Evolutionary conservation across 1,139 yeast genomes (phyloP).

Genomic region (Suhomyces chickasaworum): DNA sequence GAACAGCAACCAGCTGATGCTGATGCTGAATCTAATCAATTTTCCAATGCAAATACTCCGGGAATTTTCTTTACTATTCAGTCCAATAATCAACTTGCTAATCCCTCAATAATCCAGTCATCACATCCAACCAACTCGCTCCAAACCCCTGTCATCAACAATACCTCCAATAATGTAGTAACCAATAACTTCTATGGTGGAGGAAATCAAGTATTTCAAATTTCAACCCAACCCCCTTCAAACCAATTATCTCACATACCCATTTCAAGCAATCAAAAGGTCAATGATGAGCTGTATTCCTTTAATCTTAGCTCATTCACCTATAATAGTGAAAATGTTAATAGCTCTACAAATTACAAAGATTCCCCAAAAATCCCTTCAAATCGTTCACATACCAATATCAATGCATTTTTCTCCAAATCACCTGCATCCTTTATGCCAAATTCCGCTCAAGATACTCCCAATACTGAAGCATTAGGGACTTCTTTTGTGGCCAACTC

Average conservation of each 20-base stretch:
- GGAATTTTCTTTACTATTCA: neutral
- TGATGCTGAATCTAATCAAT: neutral
- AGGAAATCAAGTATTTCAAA: slow-evolving; percentile 15
- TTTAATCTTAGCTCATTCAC: slow-evolving; percentile 43
- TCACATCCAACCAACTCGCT: slow-evolving; percentile 12
- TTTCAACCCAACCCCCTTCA: slow-evolving; percentile 23
- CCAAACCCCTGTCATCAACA: slow-evolving; percentile 38
- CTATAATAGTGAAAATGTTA: slow-evolving; percentile 22
- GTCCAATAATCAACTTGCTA: neutral
- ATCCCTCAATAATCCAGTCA: neutral
- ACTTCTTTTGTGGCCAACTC: neutral
- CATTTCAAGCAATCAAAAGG: neutral
- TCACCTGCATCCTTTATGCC: slow-evolving; percentile 16
- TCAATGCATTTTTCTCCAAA: slow-evolving; percentile 25
- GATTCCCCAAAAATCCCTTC: slow-evolving; percentile 9
- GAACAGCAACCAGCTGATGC: neutral
- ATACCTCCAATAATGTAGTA: slow-evolving; percentile 35
- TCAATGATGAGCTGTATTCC: slow-evolving; percentile 35
- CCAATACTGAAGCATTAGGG: neutral
- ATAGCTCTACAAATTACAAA: neutral
- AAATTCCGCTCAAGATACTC: neutral
- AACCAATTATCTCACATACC: neutral
- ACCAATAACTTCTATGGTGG: slow-evolving; percentile 33
- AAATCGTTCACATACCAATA: slow-evolving; percentile 19
- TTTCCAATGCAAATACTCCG: neutral